Percentiles rank a stretch among this genome's conserved stretches.
Conservation (phyloP, 306 rosid species). For the Vigna radiata region DNA sequence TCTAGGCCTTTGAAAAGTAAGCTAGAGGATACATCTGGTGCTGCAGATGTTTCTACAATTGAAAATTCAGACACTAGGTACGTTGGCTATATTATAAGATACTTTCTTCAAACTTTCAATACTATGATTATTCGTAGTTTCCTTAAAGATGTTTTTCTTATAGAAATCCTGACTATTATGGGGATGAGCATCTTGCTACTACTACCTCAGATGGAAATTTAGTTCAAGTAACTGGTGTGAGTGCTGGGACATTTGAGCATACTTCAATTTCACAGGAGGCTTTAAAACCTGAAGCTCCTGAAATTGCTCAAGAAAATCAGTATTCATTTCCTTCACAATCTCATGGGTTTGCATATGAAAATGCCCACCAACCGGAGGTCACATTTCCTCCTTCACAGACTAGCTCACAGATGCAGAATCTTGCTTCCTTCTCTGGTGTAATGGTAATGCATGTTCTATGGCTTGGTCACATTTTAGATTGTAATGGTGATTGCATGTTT, state of each 20-base stretch:
- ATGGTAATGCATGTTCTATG: slow-evolving; percentile 60
- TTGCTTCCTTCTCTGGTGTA: slow-evolving; percentile 68
- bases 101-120: slow-evolving; percentile 12
- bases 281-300: slow-evolving; percentile 68
- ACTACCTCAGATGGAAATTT: slow-evolving; percentile 66
- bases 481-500: too few relatives aligned
- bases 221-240: slow-evolving; percentile 66
- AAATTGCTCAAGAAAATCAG: slow-evolving; percentile 65
- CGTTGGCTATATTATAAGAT: slow-evolving; percentile 5
- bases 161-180: slow-evolving; percentile 79
- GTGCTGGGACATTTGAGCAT: slow-evolving; percentile 67
- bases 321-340: slow-evolving; percentile 74
- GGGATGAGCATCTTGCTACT: slow-evolving; percentile 66
- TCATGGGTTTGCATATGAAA: slow-evolving; percentile 75
- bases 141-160: slow-evolving; percentile 25
- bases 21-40: slow-evolving; percentile 68
- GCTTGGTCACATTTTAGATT: slow-evolving; percentile 11
- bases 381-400: slow-evolving; percentile 66
- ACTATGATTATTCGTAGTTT: slow-evolving; percentile 11
- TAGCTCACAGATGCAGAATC: slow-evolving; percentile 76
- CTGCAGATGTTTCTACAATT: slow-evolving; percentile 64
- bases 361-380: slow-evolving; percentile 58
- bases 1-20: slow-evolving; percentile 54
- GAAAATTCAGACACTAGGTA: slow-evolving; percentile 77
- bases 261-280: slow-evolving; percentile 73